Evolutionary conservation across 441 rosid genomes (phyloP).

Genomic region (Euphorbia schlechtendalii): DNA sequence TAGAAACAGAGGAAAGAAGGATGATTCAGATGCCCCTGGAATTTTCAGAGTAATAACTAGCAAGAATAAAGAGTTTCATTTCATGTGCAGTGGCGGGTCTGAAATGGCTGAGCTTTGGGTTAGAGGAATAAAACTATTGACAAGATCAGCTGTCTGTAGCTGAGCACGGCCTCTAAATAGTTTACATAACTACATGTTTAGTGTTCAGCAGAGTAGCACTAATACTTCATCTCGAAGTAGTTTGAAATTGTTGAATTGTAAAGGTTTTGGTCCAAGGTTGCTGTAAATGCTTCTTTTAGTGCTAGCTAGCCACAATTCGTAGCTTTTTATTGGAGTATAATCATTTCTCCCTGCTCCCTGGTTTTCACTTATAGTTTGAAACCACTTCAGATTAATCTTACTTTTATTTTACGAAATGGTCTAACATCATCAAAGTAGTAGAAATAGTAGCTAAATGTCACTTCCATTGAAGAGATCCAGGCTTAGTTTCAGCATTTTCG

Average conservation of each 20-base stretch:
- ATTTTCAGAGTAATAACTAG: conserved; percentile 62
- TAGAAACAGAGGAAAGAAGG: conserved; percentile 41
- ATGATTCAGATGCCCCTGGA: conserved; percentile 43
- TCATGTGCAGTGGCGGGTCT: too few species aligned
- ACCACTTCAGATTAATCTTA: too few species aligned
- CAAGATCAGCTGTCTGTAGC: conserved; percentile 41
- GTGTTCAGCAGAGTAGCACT: not conserved
- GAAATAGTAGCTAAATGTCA: too few species aligned
- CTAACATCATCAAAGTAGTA: too few species aligned
- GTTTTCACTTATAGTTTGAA: too few species aligned
- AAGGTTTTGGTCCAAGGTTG: conserved; percentile 29
- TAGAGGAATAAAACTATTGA: conserved; percentile 78
- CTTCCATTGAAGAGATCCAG: too few species aligned
- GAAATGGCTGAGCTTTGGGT: too few species aligned
- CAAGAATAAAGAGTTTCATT: conserved; percentile 72
- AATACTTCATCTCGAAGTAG: conserved; percentile 35
- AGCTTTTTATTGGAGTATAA: conserved; percentile 6
- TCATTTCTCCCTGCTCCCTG: too few species aligned
- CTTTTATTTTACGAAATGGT: too few species aligned
- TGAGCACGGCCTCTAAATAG: not conserved
- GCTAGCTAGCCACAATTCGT: not conserved
- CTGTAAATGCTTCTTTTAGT: conserved; percentile 27
- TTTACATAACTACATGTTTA: conserved; percentile 27
- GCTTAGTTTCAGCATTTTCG: too few species aligned
- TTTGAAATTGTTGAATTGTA: conserved; percentile 7